These are phyloP conservation scores for Aureobasidium melanogenum DNA, from an alignment of 2,329 filamentous ascomycete genomes.

Conservation along the genomic window DNA sequence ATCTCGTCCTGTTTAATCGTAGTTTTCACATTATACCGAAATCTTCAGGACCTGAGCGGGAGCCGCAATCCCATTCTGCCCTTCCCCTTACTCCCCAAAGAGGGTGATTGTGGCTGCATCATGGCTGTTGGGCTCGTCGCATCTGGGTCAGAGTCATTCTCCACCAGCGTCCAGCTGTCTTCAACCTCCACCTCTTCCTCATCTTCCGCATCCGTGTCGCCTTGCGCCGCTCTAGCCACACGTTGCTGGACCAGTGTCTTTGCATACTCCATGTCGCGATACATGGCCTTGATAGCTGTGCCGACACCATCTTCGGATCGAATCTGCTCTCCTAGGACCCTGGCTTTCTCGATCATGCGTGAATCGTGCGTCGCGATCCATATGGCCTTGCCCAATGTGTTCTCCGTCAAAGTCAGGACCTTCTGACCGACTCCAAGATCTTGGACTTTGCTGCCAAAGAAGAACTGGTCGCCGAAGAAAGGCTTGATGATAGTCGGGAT, in stretches of 20 bases:
- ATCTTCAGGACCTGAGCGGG: background rate
- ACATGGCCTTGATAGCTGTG: slow-evolving; percentile 82
- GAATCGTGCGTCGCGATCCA: slow-evolving; percentile 88
- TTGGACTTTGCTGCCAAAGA: slow-evolving; percentile 83
- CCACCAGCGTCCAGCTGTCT: slow-evolving; percentile 73
- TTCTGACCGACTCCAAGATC: slow-evolving; percentile 88
- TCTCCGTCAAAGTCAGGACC: slow-evolving; percentile 82
- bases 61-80: background rate
- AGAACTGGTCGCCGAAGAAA: slow-evolving; percentile 97
- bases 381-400: slow-evolving; percentile 71
- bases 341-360: slow-evolving; percentile 83
- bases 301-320: slow-evolving; percentile 84
- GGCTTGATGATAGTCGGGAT: slow-evolving; percentile 91
- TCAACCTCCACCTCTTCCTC: slow-evolving; percentile 22
- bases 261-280: slow-evolving; percentile 90
- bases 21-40: background rate
- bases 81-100: background rate
- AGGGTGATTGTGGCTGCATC: slow-evolving; percentile 12
- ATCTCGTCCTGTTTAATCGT: background rate
- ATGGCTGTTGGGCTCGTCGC: slow-evolving; percentile 12
- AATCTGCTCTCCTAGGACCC: slow-evolving; percentile 74
- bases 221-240: slow-evolving; percentile 14
- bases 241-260: slow-evolving; percentile 66
- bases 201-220: slow-evolving; percentile 24
- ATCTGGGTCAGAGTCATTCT: slow-evolving; percentile 44